Evolutionary conservation across 805 yeast species (phyloP).

Genomic region (Sugiyamaella qingdaonensis): DNA sequence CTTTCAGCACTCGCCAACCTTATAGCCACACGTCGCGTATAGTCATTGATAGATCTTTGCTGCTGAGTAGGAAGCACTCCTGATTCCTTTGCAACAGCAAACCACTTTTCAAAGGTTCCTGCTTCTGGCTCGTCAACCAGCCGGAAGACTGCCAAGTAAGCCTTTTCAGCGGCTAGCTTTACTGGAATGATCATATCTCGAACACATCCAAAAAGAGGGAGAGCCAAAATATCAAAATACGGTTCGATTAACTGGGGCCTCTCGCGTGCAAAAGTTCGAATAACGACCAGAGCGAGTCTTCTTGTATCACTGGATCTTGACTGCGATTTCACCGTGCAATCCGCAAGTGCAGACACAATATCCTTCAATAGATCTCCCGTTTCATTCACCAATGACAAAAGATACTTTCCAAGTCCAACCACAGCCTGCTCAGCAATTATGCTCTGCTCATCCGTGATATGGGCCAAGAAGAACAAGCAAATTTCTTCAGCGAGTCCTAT

Average conservation of each 20-base stretch:
- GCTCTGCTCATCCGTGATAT: slow-evolving; percentile 41
- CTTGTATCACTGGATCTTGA: slow-evolving; percentile 71
- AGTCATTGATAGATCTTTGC: slow-evolving; percentile 76
- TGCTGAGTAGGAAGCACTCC: slow-evolving; percentile 25
- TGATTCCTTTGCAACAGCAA: slow-evolving; percentile 36
- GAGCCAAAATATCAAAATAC: slow-evolving; percentile 40
- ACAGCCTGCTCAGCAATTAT: slow-evolving; percentile 72
- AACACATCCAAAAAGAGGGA: slow-evolving; percentile 74
- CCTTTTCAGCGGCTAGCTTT: slow-evolving; percentile 91
- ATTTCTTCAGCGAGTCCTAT: slow-evolving; percentile 49
- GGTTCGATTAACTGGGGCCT: slow-evolving; percentile 51
- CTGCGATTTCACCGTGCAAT: slow-evolving; percentile 46
- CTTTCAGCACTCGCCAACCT: slow-evolving; percentile 83
- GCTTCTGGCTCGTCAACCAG: slow-evolving; percentile 61
- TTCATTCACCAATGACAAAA: slow-evolving; percentile 46
- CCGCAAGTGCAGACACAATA: slow-evolving; percentile 41
- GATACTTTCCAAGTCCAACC: slow-evolving; percentile 74
- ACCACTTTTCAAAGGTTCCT: slow-evolving; percentile 60
- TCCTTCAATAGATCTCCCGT: slow-evolving; percentile 26
- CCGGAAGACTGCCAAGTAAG: slow-evolving; percentile 66
- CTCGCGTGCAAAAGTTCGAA: slow-evolving; percentile 68
- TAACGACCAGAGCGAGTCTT: slow-evolving; percentile 68
- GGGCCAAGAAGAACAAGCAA: slow-evolving; percentile 44
- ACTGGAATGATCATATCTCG: slow-evolving; percentile 88
- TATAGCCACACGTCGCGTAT: slow-evolving; percentile 82